Evolutionary conservation across 2,329 filamentous ascomycete species (phyloP), one percentile per base, ranked within the genome.

Genomic region (Xylaria digitata): DNA sequence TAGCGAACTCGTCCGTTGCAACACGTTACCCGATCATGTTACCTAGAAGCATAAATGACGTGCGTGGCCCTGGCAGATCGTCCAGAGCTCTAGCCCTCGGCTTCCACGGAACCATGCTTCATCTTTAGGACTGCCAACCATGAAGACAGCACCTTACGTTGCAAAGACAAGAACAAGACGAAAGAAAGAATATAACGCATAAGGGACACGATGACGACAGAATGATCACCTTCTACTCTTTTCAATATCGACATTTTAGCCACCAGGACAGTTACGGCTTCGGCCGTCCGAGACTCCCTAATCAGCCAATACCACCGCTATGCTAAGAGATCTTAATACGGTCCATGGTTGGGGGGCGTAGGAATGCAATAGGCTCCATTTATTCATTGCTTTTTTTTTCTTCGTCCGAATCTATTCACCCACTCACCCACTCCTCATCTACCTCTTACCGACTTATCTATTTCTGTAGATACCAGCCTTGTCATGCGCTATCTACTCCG

Each of bases 31-130:
- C 42, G 61, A 43, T 50, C 65, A 40, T 59, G 37, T 49, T 43
- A 55, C 21, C 43, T 54, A 64, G 49, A 63, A 23, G 54, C 61
- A 62, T 56, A 57, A 49, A 63, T 66, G 66, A 64, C 67, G 63
- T 73, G 73, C 71, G 72, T 67, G 63, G 65, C 62, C 59, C 67
- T 66, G 70, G 71, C 61, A 69, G 70, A 74, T 74, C 70, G 61
- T 66, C 67, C 66, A 52, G 63, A 59, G 61, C 70, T 65, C 69
- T 68, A 67, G 59, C 54, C 59, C 65, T 65, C 61, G 53, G 53
- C 67, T 70, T 67, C 67, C 67, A 69, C 72, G 73, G 73, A 75
- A 75, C 72, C 60, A 63, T 68, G 69, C 69, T 74, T 65, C 70
- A 65, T 58, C 53, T 65, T 57, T 45, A 66, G 63, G 63, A 70